These are phyloP conservation scores for Alternaria sp. DNA, from an alignment of 2,329 filamentous ascomycete genomes.

Conservation along the genomic window DNA sequence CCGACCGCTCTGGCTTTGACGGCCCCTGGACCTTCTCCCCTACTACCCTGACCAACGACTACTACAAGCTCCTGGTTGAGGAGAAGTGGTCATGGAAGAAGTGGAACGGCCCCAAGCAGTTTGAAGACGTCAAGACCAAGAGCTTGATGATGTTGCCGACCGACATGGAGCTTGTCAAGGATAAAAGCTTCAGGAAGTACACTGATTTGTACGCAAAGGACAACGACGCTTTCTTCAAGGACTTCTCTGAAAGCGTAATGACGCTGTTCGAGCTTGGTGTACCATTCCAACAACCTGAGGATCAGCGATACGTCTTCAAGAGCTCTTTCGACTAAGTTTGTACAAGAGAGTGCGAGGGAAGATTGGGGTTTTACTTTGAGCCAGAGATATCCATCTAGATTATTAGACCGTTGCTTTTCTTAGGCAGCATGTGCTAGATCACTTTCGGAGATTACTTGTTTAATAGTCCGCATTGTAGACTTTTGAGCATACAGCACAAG, in stretches of 20 bases:
- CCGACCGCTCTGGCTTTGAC: conserved; percentile 84
- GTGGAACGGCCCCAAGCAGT: conserved; percentile 95
- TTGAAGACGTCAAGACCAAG: conserved; percentile 87
- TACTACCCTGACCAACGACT: conserved; percentile 91
- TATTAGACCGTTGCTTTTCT: conserved; percentile 26
- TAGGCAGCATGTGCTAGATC: neutral
- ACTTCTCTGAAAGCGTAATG: conserved; percentile 79
- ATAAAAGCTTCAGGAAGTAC: conserved; percentile 82
- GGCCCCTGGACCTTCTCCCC: conserved; percentile 85
- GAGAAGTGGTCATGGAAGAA: conserved; percentile 97
- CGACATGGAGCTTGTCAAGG: conserved; percentile 85
- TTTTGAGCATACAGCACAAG: neutral
- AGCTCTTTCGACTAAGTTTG: conserved; percentile 50
- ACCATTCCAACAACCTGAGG: conserved; percentile 71
- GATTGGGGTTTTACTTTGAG: conserved; percentile 21
- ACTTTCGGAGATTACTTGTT: neutral
- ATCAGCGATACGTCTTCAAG: conserved; percentile 57
- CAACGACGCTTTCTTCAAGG: conserved; percentile 89
- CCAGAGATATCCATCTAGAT: conserved; percentile 45
- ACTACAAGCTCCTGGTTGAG: conserved; percentile 83
- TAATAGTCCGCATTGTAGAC: neutral
- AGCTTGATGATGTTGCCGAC: conserved; percentile 96
- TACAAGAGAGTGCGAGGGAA: neutral
- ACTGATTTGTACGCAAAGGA: conserved; percentile 92
- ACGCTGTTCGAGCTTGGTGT: conserved; percentile 95